These are phyloP conservation scores for Bombardia bombarda DNA, from an alignment of 495 filamentous ascomycete species.

Conservation along the genomic window DNA sequence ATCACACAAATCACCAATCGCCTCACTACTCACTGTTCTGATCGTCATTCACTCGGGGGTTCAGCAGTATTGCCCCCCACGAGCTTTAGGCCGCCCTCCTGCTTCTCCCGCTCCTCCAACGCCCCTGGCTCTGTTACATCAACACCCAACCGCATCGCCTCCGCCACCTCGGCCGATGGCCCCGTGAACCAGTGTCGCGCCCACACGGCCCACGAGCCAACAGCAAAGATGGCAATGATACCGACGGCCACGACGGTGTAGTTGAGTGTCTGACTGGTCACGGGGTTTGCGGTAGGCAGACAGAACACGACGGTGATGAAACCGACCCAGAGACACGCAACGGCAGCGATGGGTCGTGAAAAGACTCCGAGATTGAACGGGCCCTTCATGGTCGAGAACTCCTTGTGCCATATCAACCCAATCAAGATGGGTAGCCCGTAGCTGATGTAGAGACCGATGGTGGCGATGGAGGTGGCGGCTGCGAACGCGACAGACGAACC, in stretches of 20 bases:
- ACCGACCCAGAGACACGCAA: constrained; percentile 45
- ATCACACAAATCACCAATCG: too few relatives aligned
- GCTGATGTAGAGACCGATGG: constrained; percentile 60
- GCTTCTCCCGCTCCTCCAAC: constrained; percentile 34
- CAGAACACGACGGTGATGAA: constrained; percentile 58
- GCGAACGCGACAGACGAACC: constrained; percentile 53
- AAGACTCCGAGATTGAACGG: constrained; percentile 51
- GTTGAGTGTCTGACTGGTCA: constrained; percentile 50
- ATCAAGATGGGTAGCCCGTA: constrained; percentile 61
- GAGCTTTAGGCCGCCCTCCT: neutral
- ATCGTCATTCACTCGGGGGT: neutral
- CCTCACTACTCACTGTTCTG: too few relatives aligned
- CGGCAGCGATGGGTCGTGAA: constrained; percentile 43
- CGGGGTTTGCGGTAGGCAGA: constrained; percentile 51
- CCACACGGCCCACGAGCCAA: constrained; percentile 28
- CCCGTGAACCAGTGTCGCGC: constrained; percentile 53
- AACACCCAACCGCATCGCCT: constrained; percentile 41
- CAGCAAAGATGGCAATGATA: constrained; percentile 40
- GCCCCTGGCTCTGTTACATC: constrained; percentile 39
- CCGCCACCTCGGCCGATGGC: constrained; percentile 42
- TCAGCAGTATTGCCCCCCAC: neutral
- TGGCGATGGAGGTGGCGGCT: constrained; percentile 57
- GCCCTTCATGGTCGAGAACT: constrained; percentile 39
- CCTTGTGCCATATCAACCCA: constrained; percentile 36
- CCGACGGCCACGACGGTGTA: constrained; percentile 58